Conservation (phyloP, 2,329 filamentous ascomycete genomes). For the Colletotrichum cereale region DNA sequence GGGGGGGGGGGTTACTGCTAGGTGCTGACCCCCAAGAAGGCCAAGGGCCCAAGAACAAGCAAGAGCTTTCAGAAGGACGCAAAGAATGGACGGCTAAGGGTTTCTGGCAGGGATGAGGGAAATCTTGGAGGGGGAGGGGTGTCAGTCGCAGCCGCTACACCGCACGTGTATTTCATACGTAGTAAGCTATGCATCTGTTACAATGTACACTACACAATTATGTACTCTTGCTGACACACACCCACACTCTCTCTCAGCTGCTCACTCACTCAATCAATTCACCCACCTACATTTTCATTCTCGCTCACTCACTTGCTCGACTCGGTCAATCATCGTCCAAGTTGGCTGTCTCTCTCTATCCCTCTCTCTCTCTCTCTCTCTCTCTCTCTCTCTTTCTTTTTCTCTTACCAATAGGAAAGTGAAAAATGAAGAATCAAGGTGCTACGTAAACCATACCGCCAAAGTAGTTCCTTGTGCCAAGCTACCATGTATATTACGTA, state of each 20-base stretch:
- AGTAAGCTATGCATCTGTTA: background rate
- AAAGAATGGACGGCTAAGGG: slow-evolving; percentile 18
- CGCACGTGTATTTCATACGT: too few relatives aligned
- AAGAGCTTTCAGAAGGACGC: background rate
- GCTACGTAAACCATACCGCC: too few relatives aligned
- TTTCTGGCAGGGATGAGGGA: slow-evolving; percentile 13
- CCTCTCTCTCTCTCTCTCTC: background rate
- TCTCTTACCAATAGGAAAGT: too few relatives aligned
- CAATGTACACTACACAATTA: too few relatives aligned
- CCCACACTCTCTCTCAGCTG: background rate
- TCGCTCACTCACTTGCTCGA: background rate
- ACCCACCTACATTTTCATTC: background rate
- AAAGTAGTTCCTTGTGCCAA: background rate
- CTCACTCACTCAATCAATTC: background rate
- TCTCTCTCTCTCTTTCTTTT: too few relatives aligned
- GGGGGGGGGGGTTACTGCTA: slow-evolving; percentile 13
- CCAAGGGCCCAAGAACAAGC: background rate
- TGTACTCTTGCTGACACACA: background rate
- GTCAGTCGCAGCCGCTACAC: too few relatives aligned
- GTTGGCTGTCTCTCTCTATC: background rate
- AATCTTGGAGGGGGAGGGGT: slow-evolving; percentile 10
- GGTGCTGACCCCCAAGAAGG: background rate
- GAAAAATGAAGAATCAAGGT: too few relatives aligned
- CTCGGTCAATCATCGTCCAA: background rate
- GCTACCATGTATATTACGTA: too few relatives aligned